Evolutionary conservation across 805 yeast genomes (phyloP).

Genomic region (Metschnikowia matae): DNA sequence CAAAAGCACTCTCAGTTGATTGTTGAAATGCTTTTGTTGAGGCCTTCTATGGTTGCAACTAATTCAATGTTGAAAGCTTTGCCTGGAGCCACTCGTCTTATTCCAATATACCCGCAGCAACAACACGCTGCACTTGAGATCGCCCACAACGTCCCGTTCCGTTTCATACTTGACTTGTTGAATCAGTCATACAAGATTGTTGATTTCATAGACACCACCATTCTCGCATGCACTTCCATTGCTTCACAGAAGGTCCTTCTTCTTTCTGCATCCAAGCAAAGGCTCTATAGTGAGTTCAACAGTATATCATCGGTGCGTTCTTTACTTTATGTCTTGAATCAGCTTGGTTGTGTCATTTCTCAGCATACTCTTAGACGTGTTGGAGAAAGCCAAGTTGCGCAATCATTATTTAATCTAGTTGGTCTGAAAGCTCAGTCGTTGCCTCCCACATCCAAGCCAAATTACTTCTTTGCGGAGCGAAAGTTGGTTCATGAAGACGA

Average conservation of each 20-base stretch:
- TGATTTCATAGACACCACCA: constrained; percentile 1
- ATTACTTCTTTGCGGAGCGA: constrained; percentile 15
- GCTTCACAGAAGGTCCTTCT: constrained; percentile 6
- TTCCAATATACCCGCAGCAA: constrained; percentile 7
- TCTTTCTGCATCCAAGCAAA: constrained; percentile 1
- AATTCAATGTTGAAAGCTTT: constrained; percentile 4
- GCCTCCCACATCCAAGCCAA: constrained; percentile 32
- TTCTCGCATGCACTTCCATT: constrained; percentile 10
- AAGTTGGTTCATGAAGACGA: constrained; percentile 5
- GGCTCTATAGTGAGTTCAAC: constrained; percentile 14
- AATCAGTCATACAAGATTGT: constrained; percentile 9
- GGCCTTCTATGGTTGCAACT: constrained; percentile 8
- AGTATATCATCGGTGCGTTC: constrained; percentile 8
- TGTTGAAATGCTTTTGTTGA: constrained; percentile 6
- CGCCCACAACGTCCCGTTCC: constrained; percentile 12
- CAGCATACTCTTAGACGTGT: neutral
- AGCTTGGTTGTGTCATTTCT: constrained; percentile 12
- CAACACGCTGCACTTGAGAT: constrained; percentile 11
- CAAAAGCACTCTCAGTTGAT: constrained; percentile 8
- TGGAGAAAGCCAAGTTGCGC: constrained; percentile 3
- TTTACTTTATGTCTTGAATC: constrained; percentile 7
- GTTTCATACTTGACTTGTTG: constrained; percentile 12
- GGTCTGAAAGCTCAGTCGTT: constrained; percentile 3
- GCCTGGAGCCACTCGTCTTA: constrained; percentile 11
- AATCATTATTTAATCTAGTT: neutral